Conservation (phyloP, 2,329 filamentous ascomycete species). For the Atkinsonella texensis region DNA sequence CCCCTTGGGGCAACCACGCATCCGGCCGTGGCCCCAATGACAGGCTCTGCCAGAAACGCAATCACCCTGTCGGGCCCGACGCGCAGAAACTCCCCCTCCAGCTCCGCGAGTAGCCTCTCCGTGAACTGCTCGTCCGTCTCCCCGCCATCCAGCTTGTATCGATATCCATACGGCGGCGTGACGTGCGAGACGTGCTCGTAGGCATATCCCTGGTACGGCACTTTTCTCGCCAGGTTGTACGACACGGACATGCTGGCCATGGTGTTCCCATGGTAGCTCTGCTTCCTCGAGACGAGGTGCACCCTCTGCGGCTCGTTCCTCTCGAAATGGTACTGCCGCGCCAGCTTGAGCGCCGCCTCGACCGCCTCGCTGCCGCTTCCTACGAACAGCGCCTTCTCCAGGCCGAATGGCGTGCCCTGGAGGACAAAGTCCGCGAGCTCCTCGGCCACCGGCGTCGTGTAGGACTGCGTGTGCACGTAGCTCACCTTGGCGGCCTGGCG, state of each 20-base stretch:
- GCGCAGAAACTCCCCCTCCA: conserved; percentile 34
- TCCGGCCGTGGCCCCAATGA: conserved; percentile 37
- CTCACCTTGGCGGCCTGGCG: conserved; percentile 34
- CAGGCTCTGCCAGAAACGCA: conserved; percentile 38
- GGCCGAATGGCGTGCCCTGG: conserved; percentile 9
- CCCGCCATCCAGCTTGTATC: conserved; percentile 3
- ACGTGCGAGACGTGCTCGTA: conserved; percentile 16
- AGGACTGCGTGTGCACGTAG: conserved; percentile 17
- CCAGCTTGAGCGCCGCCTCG: conserved; percentile 36
- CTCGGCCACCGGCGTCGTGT: conserved; percentile 15
- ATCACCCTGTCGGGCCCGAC: conserved; percentile 33
- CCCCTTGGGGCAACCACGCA: conserved; percentile 37
- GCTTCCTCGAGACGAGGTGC: conserved; percentile 30
- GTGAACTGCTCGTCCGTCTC: conserved; percentile 30
- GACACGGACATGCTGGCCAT: conserved; percentile 32
- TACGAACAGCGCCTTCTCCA: conserved; percentile 16
- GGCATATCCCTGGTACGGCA: conserved; percentile 15
- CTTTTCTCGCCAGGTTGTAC: conserved; percentile 14
- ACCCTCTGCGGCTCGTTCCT: conserved; percentile 22
- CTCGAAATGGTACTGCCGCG: conserved; percentile 35
- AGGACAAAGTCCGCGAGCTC: conserved; percentile 18
- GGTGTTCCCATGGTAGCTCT: conserved; percentile 39
- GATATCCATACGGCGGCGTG: conserved; percentile 11
- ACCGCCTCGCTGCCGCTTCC: conserved; percentile 23
- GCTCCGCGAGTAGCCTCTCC: conserved; percentile 25